These are phyloP conservation scores for Colletotrichum cuscutae DNA, from an alignment of 2,329 filamentous ascomycete species.

Conservation along the genomic window DNA sequence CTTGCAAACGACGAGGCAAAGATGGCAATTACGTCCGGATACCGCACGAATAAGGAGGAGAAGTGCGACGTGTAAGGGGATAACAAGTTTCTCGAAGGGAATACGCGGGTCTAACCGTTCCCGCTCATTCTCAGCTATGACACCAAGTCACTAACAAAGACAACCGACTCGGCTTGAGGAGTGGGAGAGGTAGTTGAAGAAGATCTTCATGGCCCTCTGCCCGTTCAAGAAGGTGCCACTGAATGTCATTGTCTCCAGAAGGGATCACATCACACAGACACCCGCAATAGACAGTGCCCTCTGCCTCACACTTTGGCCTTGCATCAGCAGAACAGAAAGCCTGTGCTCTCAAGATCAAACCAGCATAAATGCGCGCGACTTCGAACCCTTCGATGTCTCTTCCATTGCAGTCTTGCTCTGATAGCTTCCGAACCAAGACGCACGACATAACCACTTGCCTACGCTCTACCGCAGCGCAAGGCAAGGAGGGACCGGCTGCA, in stretches of 20 bases:
- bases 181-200: neutral
- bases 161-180: neutral
- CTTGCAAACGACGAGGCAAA: neutral
- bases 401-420: neutral
- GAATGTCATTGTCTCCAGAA: neutral
- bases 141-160: neutral
- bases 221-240: constrained; percentile 9
- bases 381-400: neutral
- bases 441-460: neutral
- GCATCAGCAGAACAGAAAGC: neutral
- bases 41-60: neutral
- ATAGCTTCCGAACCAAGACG: neutral
- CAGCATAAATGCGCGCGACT: neutral
- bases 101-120: neutral
- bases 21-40: neutral
- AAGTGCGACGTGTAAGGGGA: neutral
- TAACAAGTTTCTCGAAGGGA: neutral
- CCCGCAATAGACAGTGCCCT: constrained; percentile 1
- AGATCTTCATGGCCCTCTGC: neutral
- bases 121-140: neutral
- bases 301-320: neutral
- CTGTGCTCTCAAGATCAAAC: neutral
- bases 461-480: neutral
- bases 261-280: neutral
- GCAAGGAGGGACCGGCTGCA: neutral